Conservation (phyloP, 441 rosid genomes). For the Breynia disticha region DNA sequence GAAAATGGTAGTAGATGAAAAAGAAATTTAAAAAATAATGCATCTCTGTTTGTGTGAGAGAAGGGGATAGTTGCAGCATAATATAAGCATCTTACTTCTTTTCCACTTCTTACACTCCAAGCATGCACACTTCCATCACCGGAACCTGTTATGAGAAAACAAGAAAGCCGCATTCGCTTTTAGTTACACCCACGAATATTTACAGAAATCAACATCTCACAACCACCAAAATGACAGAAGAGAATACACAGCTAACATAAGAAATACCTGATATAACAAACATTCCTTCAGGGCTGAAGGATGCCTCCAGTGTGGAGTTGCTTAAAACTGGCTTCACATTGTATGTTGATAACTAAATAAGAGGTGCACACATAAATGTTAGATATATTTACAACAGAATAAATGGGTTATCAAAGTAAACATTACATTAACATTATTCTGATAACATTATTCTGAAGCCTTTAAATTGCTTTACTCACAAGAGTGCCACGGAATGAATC, state of each 20-base stretch:
- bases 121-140: slow-evolving; percentile 89
- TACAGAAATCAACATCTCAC: not conserved
- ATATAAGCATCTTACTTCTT: slow-evolving; percentile 46
- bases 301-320: slow-evolving; percentile 79
- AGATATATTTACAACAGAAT: no score
- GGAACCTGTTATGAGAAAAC: slow-evolving; percentile 44
- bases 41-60: not conserved
- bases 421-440: not conserved
- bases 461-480: slow-evolving; percentile 29
- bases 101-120: slow-evolving; percentile 80
- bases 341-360: slow-evolving; percentile 55
- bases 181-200: not conserved
- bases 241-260: not conserved
- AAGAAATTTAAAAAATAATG: not conserved
- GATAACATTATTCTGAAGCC: not conserved
- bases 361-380: not conserved
- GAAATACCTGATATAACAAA: slow-evolving; percentile 75
- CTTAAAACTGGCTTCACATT: slow-evolving; percentile 74
- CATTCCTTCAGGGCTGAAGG: slow-evolving; percentile 95
- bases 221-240: not conserved
- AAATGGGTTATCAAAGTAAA: no score
- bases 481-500: slow-evolving; percentile 92
- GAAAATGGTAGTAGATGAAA: no score
- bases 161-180: slow-evolving; percentile 1
- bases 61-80: not conserved